phyloP scores from a whole-genome alignment of 169 alveolate genomes.

The Cryptosporidium felis region DNA sequence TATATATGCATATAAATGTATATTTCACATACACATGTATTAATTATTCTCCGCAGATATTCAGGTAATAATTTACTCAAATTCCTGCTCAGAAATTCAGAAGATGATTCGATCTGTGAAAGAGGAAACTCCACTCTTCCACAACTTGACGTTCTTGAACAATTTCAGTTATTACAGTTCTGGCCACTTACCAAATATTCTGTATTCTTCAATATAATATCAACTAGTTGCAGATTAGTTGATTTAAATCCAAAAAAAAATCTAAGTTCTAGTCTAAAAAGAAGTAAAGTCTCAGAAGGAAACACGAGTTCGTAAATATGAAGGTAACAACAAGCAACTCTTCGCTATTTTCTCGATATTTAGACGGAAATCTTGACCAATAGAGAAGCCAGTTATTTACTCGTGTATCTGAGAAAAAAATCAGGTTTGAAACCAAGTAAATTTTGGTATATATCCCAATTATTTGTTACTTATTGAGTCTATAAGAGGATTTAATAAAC shows the following conservation, averaged over 20 bases:
- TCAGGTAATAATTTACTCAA: too few species aligned
- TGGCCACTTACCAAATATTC: background rate
- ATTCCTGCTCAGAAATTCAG: too few species aligned
- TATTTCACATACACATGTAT: too few species aligned
- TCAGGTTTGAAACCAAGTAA: background rate
- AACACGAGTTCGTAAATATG: conserved; percentile 25
- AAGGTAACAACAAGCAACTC: conserved; percentile 27
- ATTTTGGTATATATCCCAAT: conserved; percentile 26
- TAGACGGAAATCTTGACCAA: conserved; percentile 11
- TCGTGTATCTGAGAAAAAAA: background rate
- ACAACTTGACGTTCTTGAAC: too few species aligned
- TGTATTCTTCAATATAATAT: background rate
- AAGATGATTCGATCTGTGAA: too few species aligned
- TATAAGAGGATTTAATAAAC: conserved; percentile 36
- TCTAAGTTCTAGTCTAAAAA: conserved; percentile 24
- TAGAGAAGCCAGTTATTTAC: conserved; percentile 1
- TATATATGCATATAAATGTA: too few species aligned
- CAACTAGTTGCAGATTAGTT: conserved; percentile 11
- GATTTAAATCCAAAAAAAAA: conserved; percentile 14
- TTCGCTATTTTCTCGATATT: background rate
- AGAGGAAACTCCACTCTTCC: too few species aligned
- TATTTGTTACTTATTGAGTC: conserved; percentile 10
- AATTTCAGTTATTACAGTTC: too few species aligned
- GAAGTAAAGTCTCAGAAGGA: conserved; percentile 39
- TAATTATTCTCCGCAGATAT: too few species aligned